phyloP scores from a whole-genome alignment of 2,329 filamentous ascomycete species.

The Cyphellophora europaea region DNA sequence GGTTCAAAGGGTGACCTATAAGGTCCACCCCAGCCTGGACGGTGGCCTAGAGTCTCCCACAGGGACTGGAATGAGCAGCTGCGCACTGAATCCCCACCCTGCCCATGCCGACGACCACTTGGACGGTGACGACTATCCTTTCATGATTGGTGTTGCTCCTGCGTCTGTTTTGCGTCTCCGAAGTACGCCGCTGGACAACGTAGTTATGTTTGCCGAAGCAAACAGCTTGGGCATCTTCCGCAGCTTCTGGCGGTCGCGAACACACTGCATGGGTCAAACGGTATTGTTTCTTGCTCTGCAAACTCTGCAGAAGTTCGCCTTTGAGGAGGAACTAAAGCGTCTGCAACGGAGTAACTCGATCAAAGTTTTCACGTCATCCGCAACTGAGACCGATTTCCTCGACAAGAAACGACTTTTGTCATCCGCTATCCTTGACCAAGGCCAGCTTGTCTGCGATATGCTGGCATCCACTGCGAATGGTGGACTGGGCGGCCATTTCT shows the following conservation, averaged over 20 bases:
- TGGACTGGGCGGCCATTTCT: conserved; percentile 26
- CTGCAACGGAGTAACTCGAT: conserved; percentile 8
- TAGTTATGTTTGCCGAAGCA: conserved; percentile 10
- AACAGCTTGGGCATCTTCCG: conserved; percentile 9
- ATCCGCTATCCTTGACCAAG: conserved; percentile 8
- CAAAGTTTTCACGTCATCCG: conserved; percentile 9
- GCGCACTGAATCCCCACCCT: conserved; percentile 9
- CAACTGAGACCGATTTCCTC: conserved; percentile 6
- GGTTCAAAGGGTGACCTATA: conserved; percentile 7
- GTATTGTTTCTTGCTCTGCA: conserved; percentile 10
- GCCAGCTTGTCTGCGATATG: conserved; percentile 10
- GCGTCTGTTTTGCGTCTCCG: not conserved
- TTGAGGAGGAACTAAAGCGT: conserved; percentile 9
- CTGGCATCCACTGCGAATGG: conserved; percentile 9
- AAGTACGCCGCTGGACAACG: conserved; percentile 5
- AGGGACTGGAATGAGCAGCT: conserved; percentile 7
- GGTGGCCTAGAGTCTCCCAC: not conserved
- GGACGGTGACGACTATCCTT: conserved; percentile 8
- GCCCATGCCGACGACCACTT: conserved; percentile 4
- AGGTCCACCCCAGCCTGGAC: conserved; percentile 4
- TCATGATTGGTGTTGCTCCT: conserved; percentile 8
- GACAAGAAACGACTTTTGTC: conserved; percentile 10
- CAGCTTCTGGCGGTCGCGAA: conserved; percentile 9
- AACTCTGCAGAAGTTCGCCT: conserved; percentile 8
- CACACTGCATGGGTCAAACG: conserved; percentile 8